Evolutionary conservation across 1,284 basidiomycete genomes (phyloP).

Genomic region (Ceratobasidium sp.): DNA sequence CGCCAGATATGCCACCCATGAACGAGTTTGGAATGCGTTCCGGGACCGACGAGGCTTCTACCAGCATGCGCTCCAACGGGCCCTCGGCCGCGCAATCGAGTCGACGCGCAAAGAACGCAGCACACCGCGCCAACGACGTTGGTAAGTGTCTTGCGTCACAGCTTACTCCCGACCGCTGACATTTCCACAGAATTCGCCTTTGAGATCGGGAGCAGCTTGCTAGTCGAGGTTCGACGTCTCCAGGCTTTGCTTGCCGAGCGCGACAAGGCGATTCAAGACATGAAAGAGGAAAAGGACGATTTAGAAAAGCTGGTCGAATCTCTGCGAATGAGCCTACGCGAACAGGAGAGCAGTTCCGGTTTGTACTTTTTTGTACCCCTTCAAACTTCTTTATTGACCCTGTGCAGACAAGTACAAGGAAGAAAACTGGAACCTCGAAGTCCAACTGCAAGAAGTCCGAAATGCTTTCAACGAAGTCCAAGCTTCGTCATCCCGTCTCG

Average conservation of each 20-base stretch:
- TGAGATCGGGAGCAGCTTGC: constrained; percentile 91
- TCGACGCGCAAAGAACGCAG: constrained; percentile 86
- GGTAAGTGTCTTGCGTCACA: constrained; percentile 65
- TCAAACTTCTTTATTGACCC: constrained; percentile 38
- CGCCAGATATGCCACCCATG: constrained; percentile 44
- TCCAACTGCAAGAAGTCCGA: constrained; percentile 89
- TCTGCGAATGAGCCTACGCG: constrained; percentile 75
- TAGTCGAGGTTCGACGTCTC: constrained; percentile 89
- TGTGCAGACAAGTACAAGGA: constrained; percentile 87
- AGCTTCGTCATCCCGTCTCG: constrained; percentile 74
- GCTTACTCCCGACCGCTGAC: constrained; percentile 7
- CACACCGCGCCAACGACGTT: constrained; percentile 85
- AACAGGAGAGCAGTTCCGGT: constrained; percentile 86
- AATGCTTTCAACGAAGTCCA: constrained; percentile 78
- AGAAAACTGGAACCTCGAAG: constrained; percentile 99
- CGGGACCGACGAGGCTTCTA: constrained; percentile 32
- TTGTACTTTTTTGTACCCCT: constrained; percentile 18
- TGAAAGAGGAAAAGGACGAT: constrained; percentile 88
- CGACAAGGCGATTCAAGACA: constrained; percentile 88
- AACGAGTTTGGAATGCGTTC: constrained; percentile 42
- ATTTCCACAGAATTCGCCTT: constrained; percentile 85
- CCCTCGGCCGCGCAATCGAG: constrained; percentile 76
- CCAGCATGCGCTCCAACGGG: constrained; percentile 46
- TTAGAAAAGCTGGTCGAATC: constrained; percentile 81
- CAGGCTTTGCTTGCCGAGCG: constrained; percentile 89